Conservation (phyloP, 2,329 filamentous ascomycete genomes). For the Oidium heveae region DNA sequence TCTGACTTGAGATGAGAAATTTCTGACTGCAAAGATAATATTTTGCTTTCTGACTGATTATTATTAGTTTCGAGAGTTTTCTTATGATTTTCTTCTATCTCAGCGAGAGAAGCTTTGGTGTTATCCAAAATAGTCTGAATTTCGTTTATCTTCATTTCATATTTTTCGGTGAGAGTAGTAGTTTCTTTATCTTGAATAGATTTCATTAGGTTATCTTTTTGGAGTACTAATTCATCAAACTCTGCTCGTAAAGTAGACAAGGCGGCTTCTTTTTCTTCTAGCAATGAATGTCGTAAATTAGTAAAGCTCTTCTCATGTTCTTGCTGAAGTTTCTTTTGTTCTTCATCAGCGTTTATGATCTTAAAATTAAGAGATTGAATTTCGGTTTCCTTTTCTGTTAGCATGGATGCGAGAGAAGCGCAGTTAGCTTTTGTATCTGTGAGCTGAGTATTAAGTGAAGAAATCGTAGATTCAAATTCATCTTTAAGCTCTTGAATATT, state of each 20-base stretch:
- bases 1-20: conserved; percentile 25
- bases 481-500: conserved; percentile 17
- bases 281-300: conserved; percentile 20
- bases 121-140: conserved; percentile 31
- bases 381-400: conserved; percentile 15
- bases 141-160: conserved; percentile 22
- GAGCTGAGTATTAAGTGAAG: conserved; percentile 17
- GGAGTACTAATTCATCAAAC: not conserved
- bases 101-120: conserved; percentile 21
- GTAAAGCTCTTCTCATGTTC: conserved; percentile 25
- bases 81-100: conserved; percentile 20
- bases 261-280: conserved; percentile 24
- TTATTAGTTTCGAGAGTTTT: conserved; percentile 21
- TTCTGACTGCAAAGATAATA: conserved; percentile 26
- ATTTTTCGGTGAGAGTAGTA: conserved; percentile 23
- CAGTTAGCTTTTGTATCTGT: conserved; percentile 23
- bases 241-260: conserved; percentile 24
- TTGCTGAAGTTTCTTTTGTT: conserved; percentile 20
- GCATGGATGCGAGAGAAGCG: conserved; percentile 11
- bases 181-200: conserved; percentile 23
- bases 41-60: conserved; percentile 20
- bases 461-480: conserved; percentile 14
- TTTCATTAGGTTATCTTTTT: conserved; percentile 19
- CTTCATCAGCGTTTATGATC: conserved; percentile 15
- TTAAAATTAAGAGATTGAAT: conserved; percentile 14